Evolutionary conservation across 441 rosid species (phyloP).

Genomic region (Mallotus japonicus): DNA sequence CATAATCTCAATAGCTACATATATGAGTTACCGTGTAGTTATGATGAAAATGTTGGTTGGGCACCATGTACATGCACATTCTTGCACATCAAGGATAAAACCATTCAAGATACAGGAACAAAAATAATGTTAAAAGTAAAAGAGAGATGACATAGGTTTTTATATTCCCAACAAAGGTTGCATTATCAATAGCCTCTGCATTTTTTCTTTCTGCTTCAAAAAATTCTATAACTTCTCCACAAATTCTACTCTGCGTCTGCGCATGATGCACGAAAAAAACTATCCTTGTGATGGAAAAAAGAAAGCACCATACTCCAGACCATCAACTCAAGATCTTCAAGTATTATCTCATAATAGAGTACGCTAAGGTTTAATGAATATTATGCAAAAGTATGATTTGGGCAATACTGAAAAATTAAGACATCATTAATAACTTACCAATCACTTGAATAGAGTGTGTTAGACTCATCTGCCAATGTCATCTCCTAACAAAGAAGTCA

Average conservation of each 20-base stretch:
- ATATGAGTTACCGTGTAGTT: not conserved
- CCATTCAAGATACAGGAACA: not conserved
- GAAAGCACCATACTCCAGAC: not conserved
- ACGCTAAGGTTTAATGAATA: not conserved
- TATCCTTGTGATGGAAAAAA: not conserved
- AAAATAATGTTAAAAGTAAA: not conserved
- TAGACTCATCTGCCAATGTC: slow-evolving; percentile 34
- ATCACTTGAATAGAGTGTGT: slow-evolving; percentile 33
- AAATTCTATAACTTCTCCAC: not conserved
- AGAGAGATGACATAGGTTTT: not conserved
- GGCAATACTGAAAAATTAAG: not conserved
- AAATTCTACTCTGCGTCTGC: not conserved
- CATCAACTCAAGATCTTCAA: not conserved
- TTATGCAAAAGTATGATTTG: not conserved
- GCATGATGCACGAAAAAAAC: not conserved
- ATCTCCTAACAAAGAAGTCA: slow-evolving; percentile 34
- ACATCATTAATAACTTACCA: slow-evolving; percentile 40
- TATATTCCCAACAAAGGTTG: not conserved
- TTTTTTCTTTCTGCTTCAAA: not conserved
- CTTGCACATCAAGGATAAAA: not conserved
- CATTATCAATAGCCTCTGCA: not conserved
- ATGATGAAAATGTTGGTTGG: not conserved
- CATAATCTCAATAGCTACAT: not conserved
- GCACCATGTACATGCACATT: not conserved
- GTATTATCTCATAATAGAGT: not conserved